A percentile compares a stretch with the other conserved stretches of the same genome.
These are phyloP conservation scores for Barnettozyma hawaiiensis DNA, from an alignment of 1,139 yeast species.

Conservation along the genomic window DNA sequence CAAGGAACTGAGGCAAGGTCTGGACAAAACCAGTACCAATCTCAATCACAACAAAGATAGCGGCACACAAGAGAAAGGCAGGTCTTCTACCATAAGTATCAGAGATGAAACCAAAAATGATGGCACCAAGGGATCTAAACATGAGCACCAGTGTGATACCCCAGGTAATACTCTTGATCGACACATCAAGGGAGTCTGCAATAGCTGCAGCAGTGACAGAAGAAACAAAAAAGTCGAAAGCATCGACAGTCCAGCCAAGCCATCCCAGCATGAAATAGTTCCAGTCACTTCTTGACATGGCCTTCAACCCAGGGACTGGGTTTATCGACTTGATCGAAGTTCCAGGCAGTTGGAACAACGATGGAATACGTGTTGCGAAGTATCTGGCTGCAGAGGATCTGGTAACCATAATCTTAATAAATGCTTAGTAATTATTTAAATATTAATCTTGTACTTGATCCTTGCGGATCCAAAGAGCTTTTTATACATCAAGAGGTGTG, in stretches of 20 bases:
- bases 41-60: conserved; percentile 41
- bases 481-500: neutral
- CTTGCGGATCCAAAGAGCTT: neutral
- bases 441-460: neutral
- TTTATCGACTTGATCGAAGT: conserved; percentile 30
- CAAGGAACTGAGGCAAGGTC: conserved; percentile 45
- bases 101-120: conserved; percentile 47
- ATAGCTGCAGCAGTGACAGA: conserved; percentile 19
- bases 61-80: conserved; percentile 43
- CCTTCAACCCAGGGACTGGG: conserved; percentile 47
- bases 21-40: conserved; percentile 50
- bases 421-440: neutral
- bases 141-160: conserved; percentile 36
- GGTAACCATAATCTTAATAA: neutral
- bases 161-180: conserved; percentile 16
- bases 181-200: conserved; percentile 12
- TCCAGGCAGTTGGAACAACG: conserved; percentile 12
- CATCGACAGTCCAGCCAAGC: conserved; percentile 75
- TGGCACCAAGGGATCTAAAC: conserved; percentile 56
- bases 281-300: conserved; percentile 50
- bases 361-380: conserved; percentile 10
- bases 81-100: conserved; percentile 52
- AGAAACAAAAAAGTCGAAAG: conserved; percentile 59
- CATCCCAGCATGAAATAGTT: conserved; percentile 58
- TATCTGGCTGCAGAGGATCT: conserved; percentile 8